Percentiles rank a stretch among this genome's conserved stretches.
These are phyloP conservation scores for Tricladium varicosporioides DNA, from an alignment of 2,329 filamentous ascomycete genomes.

Conservation along the genomic window DNA sequence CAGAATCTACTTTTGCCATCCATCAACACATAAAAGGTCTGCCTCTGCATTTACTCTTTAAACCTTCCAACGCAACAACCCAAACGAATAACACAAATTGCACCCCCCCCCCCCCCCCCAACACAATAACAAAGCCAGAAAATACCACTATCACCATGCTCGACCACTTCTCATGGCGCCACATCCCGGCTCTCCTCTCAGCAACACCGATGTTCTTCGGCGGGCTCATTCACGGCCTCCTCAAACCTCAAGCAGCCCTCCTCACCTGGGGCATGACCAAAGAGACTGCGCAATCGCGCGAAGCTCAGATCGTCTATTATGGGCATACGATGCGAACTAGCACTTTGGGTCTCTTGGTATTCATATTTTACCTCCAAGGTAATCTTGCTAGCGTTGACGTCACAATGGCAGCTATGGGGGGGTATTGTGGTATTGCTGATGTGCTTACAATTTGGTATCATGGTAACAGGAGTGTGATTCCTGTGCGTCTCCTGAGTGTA, in stretches of 20 bases:
- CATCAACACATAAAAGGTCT: not conserved
- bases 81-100: not conserved
- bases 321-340: slow-evolving; percentile 7
- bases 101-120: not conserved
- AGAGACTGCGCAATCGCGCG: not conserved
- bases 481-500: slow-evolving; percentile 1
- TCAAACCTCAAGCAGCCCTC: not conserved
- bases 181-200: slow-evolving; percentile 3
- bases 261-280: slow-evolving; percentile 5
- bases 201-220: slow-evolving; percentile 5
- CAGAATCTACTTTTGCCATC: not conserved
- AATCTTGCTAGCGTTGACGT: not conserved
- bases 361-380: slow-evolving; percentile 1
- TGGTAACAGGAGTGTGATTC: not conserved
- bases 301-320: slow-evolving; percentile 7
- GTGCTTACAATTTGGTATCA: slow-evolving; percentile 4
- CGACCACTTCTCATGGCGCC: slow-evolving; percentile 1
- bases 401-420: slow-evolving; percentile 6
- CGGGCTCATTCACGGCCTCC: slow-evolving; percentile 1
- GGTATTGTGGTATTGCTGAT: slow-evolving; percentile 5
- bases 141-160: not conserved
- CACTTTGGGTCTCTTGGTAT: slow-evolving; percentile 3
- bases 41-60: not conserved
- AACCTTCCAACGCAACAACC: not conserved
- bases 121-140: not conserved